Percentiles rank a stretch among this genome's conserved stretches.
These are phyloP conservation scores for Laguncularia racemosa DNA, from an alignment of 345 rosid species.

Conservation along the genomic window DNA sequence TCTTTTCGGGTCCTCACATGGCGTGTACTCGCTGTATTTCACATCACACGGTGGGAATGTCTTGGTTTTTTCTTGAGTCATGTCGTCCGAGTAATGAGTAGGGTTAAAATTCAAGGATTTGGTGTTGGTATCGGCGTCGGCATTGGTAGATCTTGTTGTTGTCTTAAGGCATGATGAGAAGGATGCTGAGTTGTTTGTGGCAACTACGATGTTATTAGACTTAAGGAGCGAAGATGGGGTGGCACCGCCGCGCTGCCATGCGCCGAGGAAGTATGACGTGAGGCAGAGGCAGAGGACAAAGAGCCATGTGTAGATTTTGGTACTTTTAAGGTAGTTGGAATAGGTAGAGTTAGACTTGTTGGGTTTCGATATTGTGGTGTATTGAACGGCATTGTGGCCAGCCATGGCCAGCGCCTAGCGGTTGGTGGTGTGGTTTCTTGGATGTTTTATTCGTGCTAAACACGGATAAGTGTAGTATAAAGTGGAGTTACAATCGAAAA, in stretches of 20 bases:
- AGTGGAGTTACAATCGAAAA: too few species aligned
- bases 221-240: not conserved
- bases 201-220: not conserved
- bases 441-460: too few species aligned
- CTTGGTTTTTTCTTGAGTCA: slow-evolving; percentile 4
- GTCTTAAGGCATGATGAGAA: not conserved
- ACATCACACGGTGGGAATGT: slow-evolving; percentile 26
- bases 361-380: not conserved
- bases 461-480: too few species aligned
- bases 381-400: not conserved
- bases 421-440: too few species aligned
- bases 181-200: not conserved
- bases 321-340: slow-evolving; percentile 14
- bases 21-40: slow-evolving; percentile 37
- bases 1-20: slow-evolving; percentile 34
- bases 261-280: slow-evolving; percentile 35
- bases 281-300: slow-evolving; percentile 31
- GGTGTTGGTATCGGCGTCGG: not conserved
- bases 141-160: not conserved
- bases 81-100: not conserved
- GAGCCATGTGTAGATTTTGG: slow-evolving; percentile 11
- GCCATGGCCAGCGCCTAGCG: not conserved
- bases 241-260: slow-evolving; percentile 8
- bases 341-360: slow-evolving; percentile 19
- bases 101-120: slow-evolving; percentile 4